These are phyloP conservation scores for Boletus eberwhitei DNA, from an alignment of 768 basidiomycete species.

Conservation along the genomic window DNA sequence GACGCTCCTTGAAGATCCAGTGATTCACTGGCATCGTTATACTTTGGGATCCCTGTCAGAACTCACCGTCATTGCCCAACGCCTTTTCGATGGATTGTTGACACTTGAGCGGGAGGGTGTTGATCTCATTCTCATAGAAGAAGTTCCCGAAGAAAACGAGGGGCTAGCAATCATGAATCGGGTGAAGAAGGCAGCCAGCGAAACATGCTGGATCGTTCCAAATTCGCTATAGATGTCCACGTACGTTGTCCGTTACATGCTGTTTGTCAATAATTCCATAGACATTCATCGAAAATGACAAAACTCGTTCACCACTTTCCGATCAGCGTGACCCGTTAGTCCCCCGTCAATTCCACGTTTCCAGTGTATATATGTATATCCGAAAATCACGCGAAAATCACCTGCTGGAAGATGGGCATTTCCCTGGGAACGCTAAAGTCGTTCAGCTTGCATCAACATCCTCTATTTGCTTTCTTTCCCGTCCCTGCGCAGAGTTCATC, in stretches of 20 bases:
- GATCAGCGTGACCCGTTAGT: not conserved
- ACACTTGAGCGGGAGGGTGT: constrained; percentile 74
- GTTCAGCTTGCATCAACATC: not conserved
- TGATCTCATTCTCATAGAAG: constrained; percentile 83
- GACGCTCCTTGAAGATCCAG: constrained; percentile 27
- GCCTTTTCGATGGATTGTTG: constrained; percentile 84
- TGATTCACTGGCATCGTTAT: constrained; percentile 56
- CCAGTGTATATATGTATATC: not conserved
- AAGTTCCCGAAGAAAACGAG: constrained; percentile 72
- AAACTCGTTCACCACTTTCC: not conserved
- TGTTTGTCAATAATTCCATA: not conserved
- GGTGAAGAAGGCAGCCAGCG: constrained; percentile 82
- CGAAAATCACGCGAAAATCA: not conserved
- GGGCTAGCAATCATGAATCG: constrained; percentile 96
- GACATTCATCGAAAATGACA: not conserved
- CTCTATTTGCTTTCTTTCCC: not conserved
- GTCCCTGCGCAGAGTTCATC: not conserved
- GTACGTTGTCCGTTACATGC: constrained; percentile 10
- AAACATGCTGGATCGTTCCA: constrained; percentile 34
- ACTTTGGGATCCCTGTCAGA: constrained; percentile 48
- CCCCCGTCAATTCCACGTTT: not conserved
- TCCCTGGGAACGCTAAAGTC: not conserved
- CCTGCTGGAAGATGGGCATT: not conserved
- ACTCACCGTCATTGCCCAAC: constrained; percentile 68
- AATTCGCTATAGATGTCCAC: constrained; percentile 11